Conservation (phyloP, 306 rosid genomes). For the Morella rubra region DNA sequence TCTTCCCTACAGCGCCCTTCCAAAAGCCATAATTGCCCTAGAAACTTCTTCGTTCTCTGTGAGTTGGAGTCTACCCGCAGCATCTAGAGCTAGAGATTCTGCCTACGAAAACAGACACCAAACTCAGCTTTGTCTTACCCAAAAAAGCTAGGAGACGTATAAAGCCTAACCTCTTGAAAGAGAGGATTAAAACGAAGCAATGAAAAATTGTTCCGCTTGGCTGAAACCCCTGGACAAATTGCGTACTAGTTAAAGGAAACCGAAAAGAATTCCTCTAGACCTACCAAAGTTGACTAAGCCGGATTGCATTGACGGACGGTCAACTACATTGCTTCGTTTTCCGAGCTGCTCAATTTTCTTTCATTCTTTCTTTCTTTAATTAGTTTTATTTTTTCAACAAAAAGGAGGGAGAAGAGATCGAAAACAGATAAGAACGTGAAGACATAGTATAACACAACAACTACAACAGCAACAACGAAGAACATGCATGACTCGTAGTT, state of each 20-base stretch:
- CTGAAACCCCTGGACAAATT: neutral
- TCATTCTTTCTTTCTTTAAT: neutral
- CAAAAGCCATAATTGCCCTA: too few relatives aligned
- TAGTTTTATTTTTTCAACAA: neutral
- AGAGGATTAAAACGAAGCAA: neutral
- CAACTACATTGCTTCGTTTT: constrained; percentile 28
- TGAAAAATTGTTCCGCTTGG: too few relatives aligned
- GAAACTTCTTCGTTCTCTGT: too few relatives aligned
- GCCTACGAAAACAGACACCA: constrained; percentile 21
- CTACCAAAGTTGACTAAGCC: constrained; percentile 21
- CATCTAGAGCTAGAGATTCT: constrained; percentile 30
- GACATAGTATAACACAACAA: constrained; percentile 39
- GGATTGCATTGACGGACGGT: constrained; percentile 31
- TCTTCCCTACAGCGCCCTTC: too few relatives aligned
- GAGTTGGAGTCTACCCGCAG: neutral
- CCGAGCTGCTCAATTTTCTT: constrained; percentile 9
- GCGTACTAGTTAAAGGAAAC: neutral
- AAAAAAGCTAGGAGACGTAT: neutral
- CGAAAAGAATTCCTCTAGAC: neutral
- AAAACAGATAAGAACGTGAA: constrained; percentile 35
- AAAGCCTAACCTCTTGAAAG: neutral
- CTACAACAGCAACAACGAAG: constrained; percentile 22
- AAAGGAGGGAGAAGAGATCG: constrained; percentile 12
- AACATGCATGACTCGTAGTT: constrained; percentile 45
- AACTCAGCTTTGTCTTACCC: neutral